Conservation (phyloP, 108 stramenopile genomes). For the Skeletonema potamos region DNA sequence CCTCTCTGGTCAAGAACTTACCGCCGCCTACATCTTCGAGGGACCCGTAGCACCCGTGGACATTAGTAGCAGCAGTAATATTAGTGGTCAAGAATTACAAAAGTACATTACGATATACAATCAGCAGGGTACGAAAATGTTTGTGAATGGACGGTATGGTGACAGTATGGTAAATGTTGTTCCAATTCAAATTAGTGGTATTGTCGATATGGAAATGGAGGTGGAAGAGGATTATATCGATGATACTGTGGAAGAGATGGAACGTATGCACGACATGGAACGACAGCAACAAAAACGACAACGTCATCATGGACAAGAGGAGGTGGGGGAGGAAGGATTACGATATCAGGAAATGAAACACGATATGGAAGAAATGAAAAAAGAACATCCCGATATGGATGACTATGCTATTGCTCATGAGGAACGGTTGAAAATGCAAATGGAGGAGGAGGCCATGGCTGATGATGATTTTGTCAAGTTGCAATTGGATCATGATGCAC, state of each 20-base stretch:
- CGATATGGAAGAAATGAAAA: constrained; percentile 16
- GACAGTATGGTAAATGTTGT: constrained; percentile 8
- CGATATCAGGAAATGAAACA: background rate
- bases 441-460: constrained; percentile 9
- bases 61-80: constrained; percentile 1
- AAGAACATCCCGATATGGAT: constrained; percentile 14
- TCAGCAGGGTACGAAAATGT: constrained; percentile 16
- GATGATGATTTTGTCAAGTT: constrained; percentile 49
- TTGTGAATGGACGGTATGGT: background rate
- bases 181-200: constrained; percentile 18
- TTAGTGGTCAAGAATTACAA: constrained; percentile 9
- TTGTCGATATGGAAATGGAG: constrained; percentile 62
- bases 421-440: background rate
- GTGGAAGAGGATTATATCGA: constrained; percentile 29
- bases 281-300: background rate
- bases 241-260: constrained; percentile 3
- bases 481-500: constrained; percentile 28
- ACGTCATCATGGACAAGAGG: background rate
- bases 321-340: background rate
- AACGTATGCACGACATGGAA: background rate
- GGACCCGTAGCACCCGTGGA: constrained; percentile 65
- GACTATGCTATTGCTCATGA: constrained; percentile 21
- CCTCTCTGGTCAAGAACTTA: constrained; percentile 57
- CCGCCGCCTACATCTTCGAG: constrained; percentile 52
- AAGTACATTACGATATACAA: constrained; percentile 6